Conservation (phyloP, 2,329 filamentous ascomycete species). For the Colletotrichum agaves region DNA sequence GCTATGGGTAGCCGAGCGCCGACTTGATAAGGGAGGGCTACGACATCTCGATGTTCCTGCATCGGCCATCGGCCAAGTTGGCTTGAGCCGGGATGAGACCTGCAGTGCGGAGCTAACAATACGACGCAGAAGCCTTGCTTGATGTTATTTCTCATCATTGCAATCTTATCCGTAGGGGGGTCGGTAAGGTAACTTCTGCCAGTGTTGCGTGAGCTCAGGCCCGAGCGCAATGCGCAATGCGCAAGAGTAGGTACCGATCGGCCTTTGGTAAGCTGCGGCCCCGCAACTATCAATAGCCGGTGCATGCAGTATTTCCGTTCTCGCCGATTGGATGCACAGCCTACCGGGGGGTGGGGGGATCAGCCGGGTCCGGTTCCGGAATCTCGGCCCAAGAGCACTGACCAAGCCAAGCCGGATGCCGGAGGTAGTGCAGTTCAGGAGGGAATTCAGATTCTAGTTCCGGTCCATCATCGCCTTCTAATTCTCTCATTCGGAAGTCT, state of each 20-base stretch:
- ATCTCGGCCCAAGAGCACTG: neutral
- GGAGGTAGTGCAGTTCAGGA: no score
- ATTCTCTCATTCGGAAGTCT: no score
- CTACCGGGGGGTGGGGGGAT: neutral
- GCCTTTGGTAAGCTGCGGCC: neutral
- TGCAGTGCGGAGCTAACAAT: neutral
- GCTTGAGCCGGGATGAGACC: conserved; percentile 16
- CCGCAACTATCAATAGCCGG: conserved; percentile 2
- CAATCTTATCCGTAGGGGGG: neutral
- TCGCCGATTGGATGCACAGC: conserved; percentile 5
- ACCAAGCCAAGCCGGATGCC: neutral
- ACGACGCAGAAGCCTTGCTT: neutral
- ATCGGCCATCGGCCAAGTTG: conserved; percentile 9
- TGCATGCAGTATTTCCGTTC: neutral
- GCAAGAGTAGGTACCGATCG: neutral
- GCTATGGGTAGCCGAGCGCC: neutral
- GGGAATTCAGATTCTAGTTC: no score
- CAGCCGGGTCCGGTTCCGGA: conserved; percentile 17
- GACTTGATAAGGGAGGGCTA: neutral
- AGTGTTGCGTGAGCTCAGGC: neutral
- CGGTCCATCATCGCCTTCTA: no score
- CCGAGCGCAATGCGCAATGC: neutral
- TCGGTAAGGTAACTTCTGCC: conserved; percentile 7
- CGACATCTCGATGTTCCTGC: conserved; percentile 5
- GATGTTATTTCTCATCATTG: neutral